Percentiles rank a stretch among this genome's conserved stretches.
phyloP scores from a whole-genome alignment of 2,329 filamentous ascomycete genomes.

The Myriosclerotinia scirpicola region DNA sequence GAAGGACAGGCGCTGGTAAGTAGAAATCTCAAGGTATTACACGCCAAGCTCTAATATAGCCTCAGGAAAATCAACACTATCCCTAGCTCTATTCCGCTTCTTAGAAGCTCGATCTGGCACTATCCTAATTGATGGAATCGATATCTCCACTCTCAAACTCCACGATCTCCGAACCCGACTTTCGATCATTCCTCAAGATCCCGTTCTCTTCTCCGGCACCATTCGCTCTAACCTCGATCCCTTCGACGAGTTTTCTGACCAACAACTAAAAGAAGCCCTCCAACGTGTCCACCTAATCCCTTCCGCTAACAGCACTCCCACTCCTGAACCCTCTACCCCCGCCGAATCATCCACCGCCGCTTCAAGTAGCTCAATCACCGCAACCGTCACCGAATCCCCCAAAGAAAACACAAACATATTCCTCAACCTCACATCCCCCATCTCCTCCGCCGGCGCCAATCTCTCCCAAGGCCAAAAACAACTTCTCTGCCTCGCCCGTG shows the following conservation, averaged over 20 bases:
- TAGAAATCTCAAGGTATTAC: constrained; percentile 14
- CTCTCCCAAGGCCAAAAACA: constrained; percentile 73
- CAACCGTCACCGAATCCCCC: constrained; percentile 31
- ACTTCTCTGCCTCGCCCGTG: constrained; percentile 69
- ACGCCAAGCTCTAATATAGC: constrained; percentile 26
- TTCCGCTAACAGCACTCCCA: constrained; percentile 16
- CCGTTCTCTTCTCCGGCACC: constrained; percentile 83
- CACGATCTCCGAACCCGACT: constrained; percentile 37
- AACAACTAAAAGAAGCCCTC: constrained; percentile 80
- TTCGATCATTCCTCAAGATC: constrained; percentile 51
- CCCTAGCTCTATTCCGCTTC: constrained; percentile 35
- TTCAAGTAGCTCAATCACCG: not conserved
- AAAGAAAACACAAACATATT: constrained; percentile 64
- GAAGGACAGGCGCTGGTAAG: constrained; percentile 37
- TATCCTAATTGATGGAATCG: constrained; percentile 37
- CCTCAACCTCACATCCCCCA: constrained; percentile 57
- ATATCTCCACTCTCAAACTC: constrained; percentile 39
- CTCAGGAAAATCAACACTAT: constrained; percentile 35
- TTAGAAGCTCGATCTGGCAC: constrained; percentile 44
- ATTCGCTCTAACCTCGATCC: constrained; percentile 90
- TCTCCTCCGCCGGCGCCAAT: constrained; percentile 70
- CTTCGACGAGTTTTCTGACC: constrained; percentile 79
- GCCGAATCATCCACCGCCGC: constrained; percentile 19
- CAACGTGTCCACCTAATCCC: constrained; percentile 82
- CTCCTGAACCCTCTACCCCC: constrained; percentile 2